These are phyloP conservation scores for Vitis rupestris DNA, from an alignment of 164 flowering plant genomes.

Conservation along the genomic window DNA sequence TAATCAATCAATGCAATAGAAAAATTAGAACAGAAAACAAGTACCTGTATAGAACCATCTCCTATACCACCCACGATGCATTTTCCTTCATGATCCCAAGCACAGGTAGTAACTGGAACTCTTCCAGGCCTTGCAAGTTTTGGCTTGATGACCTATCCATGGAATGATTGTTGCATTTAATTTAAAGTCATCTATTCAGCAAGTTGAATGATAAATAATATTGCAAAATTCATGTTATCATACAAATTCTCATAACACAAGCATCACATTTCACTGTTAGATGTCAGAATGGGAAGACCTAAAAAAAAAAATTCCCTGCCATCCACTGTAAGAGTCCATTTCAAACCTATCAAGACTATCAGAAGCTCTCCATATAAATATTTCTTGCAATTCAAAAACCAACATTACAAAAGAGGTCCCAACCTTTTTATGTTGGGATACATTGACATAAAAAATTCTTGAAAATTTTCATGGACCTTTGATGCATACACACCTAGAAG, in stretches of 20 bases:
- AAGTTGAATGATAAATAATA: not conserved
- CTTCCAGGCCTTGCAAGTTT: constrained; percentile 94
- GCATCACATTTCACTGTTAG: not conserved
- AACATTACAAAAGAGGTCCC: not conserved
- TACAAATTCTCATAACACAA: not conserved
- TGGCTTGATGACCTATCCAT: constrained; percentile 85
- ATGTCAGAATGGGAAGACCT: not conserved
- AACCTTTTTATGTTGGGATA: not conserved
- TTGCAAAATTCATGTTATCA: not conserved
- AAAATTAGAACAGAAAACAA: not conserved
- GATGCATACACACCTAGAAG: too few relatives aligned
- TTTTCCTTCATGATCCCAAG: constrained; percentile 94
- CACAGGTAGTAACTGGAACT: constrained; percentile 89
- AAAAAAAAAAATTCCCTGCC: not conserved
- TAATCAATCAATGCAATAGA: not conserved
- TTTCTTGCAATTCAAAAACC: not conserved
- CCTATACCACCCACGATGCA: constrained; percentile 90
- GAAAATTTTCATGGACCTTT: too few relatives aligned
- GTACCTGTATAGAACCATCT: constrained; percentile 96
- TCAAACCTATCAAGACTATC: not conserved
- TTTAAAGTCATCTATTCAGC: not conserved
- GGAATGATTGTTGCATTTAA: constrained; percentile 8
- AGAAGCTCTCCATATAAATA: not conserved
- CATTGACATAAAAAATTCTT: too few relatives aligned
- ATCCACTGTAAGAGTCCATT: not conserved